Evolutionary conservation across 768 basidiomycete genomes (phyloP), one percentile per base, ranked within the genome.

Genomic region (Suillus tomentosus): DNA sequence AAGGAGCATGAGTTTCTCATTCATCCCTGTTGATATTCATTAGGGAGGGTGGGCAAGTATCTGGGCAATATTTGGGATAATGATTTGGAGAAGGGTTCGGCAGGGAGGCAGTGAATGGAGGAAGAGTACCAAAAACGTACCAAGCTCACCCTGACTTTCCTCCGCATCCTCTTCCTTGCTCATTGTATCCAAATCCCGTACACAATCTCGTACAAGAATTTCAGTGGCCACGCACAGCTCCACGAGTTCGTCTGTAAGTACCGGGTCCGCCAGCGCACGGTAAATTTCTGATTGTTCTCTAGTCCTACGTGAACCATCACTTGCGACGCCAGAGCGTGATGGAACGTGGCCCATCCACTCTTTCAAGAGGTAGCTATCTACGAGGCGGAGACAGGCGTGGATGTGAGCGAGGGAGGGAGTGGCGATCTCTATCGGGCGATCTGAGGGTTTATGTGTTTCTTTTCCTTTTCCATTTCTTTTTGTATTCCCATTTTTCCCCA

Each of bases 291-390:
- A 58, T 58, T 27, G 17, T 58, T 68, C 71, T 15, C 66, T 68
- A 37, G 60, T 67, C 24, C 69, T 66, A 7, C 56, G 39, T 39
- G 60, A 53, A 63, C 64, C 48, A 9, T 64, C 65, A 37, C 66
- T 67, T 17, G 54, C 58, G 64, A 62, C 24, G 27, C 39, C 39
- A 40, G 56, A 40, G 15, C 24, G 56, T 3, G 39, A 64, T 65
- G 48, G 53, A 74, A 53, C 17, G 57, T 36, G 75, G 68, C 11
- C 58, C 48, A 2, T 54, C 88, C 88, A 91, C 50, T 84, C 81
- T 2, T 81, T 84, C 10, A 92, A 75, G 2, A 92, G 79, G 70
- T 82, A 88, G 1, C 82, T 77, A 66, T 92, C 91, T 10, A 92
- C 69, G 1, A 92, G 76, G 22, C 79, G 79, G 40, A 92, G 77